Conservation (phyloP, 2,329 filamentous ascomycete genomes). For the Cladophialophora chaetospira region DNA sequence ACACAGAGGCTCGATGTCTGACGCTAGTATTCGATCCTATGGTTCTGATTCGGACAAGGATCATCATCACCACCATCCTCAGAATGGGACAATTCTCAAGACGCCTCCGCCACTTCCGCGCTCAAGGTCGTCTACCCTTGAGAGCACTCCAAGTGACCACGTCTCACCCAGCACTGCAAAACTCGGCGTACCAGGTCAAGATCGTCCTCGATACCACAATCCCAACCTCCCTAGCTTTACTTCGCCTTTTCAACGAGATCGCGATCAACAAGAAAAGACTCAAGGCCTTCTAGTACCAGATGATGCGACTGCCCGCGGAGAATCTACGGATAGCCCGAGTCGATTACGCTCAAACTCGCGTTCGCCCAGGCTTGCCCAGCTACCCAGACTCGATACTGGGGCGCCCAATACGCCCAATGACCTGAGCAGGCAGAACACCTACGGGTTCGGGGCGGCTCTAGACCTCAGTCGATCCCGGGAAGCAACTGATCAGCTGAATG, state of each 20-base stretch:
- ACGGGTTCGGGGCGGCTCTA: conserved; percentile 37
- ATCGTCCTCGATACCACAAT: conserved; percentile 42
- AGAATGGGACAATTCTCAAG: conserved; percentile 32
- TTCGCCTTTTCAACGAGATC: conserved; percentile 48
- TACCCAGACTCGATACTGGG: conserved; percentile 54
- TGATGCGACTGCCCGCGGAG: conserved; percentile 18
- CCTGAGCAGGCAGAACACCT: conserved; percentile 28
- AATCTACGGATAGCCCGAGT: conserved; percentile 43
- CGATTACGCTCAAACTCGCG: conserved; percentile 42
- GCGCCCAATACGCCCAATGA: conserved; percentile 34
- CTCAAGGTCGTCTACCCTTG: conserved; percentile 30
- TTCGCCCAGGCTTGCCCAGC: conserved; percentile 47
- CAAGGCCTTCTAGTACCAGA: conserved; percentile 32
- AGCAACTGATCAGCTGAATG: conserved; percentile 29
- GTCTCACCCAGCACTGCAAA: conserved; percentile 11
- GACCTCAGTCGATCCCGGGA: conserved; percentile 27
- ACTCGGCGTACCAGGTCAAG: conserved; percentile 10
- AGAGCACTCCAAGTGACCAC: conserved; percentile 28
- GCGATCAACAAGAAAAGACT: conserved; percentile 37
- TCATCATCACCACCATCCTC: conserved; percentile 24
- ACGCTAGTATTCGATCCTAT: conserved; percentile 48
- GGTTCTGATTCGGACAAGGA: conserved; percentile 51
- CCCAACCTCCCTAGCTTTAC: conserved; percentile 55
- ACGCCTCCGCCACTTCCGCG: conserved; percentile 15
- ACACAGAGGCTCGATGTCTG: conserved; percentile 43